These are phyloP conservation scores for Vaccinium corymbosum DNA, from an alignment of 148 eudicot species.

Conservation along the genomic window DNA sequence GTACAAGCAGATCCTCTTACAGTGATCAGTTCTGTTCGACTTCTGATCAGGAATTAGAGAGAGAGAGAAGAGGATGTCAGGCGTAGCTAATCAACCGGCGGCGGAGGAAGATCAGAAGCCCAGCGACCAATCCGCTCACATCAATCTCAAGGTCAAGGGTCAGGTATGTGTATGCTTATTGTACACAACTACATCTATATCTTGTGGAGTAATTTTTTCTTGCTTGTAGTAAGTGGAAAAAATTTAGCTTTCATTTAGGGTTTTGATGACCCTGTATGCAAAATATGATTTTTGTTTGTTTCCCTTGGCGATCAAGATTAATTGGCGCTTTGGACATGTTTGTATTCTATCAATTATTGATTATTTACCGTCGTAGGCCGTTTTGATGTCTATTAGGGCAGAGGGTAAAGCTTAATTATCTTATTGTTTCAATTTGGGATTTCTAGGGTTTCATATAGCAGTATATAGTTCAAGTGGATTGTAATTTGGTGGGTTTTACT, in stretches of 20 bases:
- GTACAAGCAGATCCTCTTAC: background rate
- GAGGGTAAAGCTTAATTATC: background rate
- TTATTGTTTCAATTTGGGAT: background rate
- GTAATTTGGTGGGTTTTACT: background rate
- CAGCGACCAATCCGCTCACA: constrained; percentile 40
- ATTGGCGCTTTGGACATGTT: background rate
- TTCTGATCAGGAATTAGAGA: background rate
- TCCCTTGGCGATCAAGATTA: background rate
- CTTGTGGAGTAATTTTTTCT: background rate
- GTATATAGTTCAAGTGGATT: background rate
- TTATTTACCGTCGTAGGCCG: background rate
- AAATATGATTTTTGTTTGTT: background rate
- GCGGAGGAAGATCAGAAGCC: constrained; percentile 51
- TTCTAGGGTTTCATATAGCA: background rate
- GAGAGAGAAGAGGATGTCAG: background rate
- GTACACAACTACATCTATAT: background rate
- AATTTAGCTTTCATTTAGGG: background rate
- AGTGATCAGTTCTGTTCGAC: background rate
- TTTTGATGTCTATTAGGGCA: background rate
- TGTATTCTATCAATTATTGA: background rate
- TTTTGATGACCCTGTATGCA: background rate
- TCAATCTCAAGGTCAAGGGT: constrained; percentile 53
- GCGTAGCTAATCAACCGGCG: background rate
- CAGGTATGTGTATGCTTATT: constrained; percentile 29
- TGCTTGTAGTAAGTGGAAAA: background rate